These are phyloP conservation scores for Populus simonii DNA, from an alignment of 345 rosid genomes.

Conservation along the genomic window DNA sequence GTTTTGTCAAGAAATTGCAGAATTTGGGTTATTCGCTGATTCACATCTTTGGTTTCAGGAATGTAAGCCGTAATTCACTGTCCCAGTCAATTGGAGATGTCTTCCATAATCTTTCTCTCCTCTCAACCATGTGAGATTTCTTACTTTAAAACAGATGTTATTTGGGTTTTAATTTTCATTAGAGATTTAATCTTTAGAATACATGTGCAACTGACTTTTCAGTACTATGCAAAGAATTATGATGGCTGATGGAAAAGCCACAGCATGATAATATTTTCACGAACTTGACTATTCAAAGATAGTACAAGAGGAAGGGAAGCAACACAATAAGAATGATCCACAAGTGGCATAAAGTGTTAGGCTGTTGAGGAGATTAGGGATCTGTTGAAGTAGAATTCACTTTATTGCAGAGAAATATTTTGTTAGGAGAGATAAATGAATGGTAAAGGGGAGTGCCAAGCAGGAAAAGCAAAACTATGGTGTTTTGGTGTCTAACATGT, in stretches of 20 bases:
- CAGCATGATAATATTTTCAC: not conserved
- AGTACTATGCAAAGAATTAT: not conserved
- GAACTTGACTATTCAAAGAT: not conserved
- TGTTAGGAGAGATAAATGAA: not conserved
- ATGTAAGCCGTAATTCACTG: constrained; percentile 76
- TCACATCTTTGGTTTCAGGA: constrained; percentile 40
- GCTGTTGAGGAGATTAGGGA: not conserved
- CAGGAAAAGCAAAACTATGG: not conserved
- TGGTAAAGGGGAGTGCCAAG: not conserved
- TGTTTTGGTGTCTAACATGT: not conserved
- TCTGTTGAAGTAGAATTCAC: not conserved
- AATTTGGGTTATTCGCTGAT: constrained; percentile 9
- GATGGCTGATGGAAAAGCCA: not conserved
- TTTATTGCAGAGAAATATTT: not conserved
- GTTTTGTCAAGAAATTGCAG: not conserved
- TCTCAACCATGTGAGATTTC: constrained; percentile 65
- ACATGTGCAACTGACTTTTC: not conserved
- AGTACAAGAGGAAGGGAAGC: not conserved
- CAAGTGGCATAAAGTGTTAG: not conserved
- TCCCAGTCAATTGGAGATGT: constrained; percentile 63
- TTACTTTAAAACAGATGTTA: not conserved
- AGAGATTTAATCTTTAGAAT: not conserved
- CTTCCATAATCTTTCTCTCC: constrained; percentile 53
- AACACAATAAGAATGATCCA: not conserved
- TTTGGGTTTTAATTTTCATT: not conserved